Conservation (phyloP, 176 grass and related monocot species). For the Oryza glaberrima region DNA sequence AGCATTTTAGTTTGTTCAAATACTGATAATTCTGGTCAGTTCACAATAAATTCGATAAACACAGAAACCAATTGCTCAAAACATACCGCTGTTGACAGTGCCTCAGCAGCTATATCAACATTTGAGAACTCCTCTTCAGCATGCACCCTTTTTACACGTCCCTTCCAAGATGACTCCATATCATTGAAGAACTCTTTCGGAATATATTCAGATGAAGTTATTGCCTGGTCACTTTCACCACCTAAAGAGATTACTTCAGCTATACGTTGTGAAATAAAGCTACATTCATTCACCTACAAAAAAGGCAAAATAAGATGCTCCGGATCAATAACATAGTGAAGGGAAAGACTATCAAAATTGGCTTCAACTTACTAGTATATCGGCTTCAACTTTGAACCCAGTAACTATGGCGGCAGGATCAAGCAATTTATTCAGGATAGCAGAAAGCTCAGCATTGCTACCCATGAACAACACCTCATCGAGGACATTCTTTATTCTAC, state of each 20-base stretch:
- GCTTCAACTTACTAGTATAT: slow-evolving; percentile 65
- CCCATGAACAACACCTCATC: slow-evolving; percentile 89
- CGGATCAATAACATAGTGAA: slow-evolving; percentile 3
- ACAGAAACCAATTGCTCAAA: slow-evolving; percentile 32
- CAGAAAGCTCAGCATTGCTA: slow-evolving; percentile 72
- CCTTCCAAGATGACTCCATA: slow-evolving; percentile 96
- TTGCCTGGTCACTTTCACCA: slow-evolving; percentile 77
- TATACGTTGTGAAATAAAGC: slow-evolving; percentile 77
- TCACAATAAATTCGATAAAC: slow-evolving; percentile 22
- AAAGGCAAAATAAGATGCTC: slow-evolving; percentile 15
- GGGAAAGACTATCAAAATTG: neutral
- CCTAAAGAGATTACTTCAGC: slow-evolving; percentile 74
- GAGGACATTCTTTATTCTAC: slow-evolving; percentile 88
- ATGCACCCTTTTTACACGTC: slow-evolving; percentile 90
- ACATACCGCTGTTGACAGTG: slow-evolving; percentile 66
- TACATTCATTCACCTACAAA: slow-evolving; percentile 81
- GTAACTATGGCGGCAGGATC: slow-evolving; percentile 71
- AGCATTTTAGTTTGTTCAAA: neutral
- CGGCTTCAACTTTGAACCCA: slow-evolving; percentile 85
- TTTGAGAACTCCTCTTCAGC: slow-evolving; percentile 73
- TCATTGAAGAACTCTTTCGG: slow-evolving; percentile 91
- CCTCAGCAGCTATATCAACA: slow-evolving; percentile 78
- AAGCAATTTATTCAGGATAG: slow-evolving; percentile 63
- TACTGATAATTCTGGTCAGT: neutral
- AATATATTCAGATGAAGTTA: slow-evolving; percentile 73